Base-by-base conservation (phyloP, 768 basidiomycete genomes). In the Russula olivacea region DNA sequence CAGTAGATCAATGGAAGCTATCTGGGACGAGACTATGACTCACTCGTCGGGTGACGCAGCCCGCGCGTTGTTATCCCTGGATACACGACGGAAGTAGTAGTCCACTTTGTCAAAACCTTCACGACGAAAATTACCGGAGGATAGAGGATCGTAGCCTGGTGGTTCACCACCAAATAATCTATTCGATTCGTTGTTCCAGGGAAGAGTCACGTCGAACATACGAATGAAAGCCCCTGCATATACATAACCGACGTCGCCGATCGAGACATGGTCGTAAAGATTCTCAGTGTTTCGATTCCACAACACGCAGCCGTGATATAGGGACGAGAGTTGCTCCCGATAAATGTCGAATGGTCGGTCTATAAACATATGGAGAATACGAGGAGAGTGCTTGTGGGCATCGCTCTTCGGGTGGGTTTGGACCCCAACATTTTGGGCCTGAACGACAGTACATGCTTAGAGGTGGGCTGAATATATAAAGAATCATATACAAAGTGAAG, bases 231-330 rank as follows among this genome's bases (percentile, higher is more conserved):
- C 38, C 8, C 68, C 68, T 1, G 61, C 30, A 5, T 32, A 12
- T 5, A 68, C 41, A 32, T 59, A 68, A 11, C 68, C 68, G 30
- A 69, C 68, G 45, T 69, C 67, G 17, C 65, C 68, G 28, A 68
- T 55, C 4, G 36, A 38, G 55, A 68, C 68, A 0, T 21, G 41
- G 11, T 66, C 59, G 36, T 69, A 68, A 17, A 59, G 15, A 19
- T 43, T 7, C 19, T 11, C 15, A 25, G 67, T 67, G 23, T 59
- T 55, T 34, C 61, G 64, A 21, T 64, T 45, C 64, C 67, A 67
- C 14, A 67, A 21, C 1, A 65, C 64, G 28, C 19, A 38, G 2
- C 66, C 66, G 4, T 62, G 59, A 21, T 25, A 51, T 25, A 61
- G 53, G 7, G 43, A 28, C 11, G 55, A 14, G 9, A 67, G 64